Base-by-base conservation (phyloP, 1,284 basidiomycete species). In the Ganoderma multipileum region DNA sequence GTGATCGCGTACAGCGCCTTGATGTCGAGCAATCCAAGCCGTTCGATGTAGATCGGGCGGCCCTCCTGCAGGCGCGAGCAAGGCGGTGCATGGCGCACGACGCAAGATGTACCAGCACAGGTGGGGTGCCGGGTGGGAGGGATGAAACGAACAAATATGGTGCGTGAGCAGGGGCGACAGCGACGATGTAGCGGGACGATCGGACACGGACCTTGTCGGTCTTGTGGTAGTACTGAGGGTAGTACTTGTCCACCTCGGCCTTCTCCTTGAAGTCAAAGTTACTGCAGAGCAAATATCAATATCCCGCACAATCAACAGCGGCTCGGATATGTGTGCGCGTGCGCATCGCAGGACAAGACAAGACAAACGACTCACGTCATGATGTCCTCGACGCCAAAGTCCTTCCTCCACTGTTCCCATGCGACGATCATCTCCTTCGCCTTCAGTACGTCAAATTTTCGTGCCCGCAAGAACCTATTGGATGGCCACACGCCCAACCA, bases 161-260 rank as follows among this genome's bases (percentile, higher is more conserved):
- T 12, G 38, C 26, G 58, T 42, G 58, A 42, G 58, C 39, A 23
- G n/a, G 38, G 39, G 42, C 54, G 2, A 44, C 16, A 42, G 23
- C 6, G 47, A 28, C 47, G 26, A 12, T 4, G 47, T n/a, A 12
- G 41, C 39, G 52, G 18, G 11, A 41, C 36, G 38, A 47, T 33
- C 23, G 7, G 47, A 18, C 23, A 16, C 52, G 42, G 64, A 95
- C 95, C 84, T 93, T 95, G 87, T 99, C 97, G 73, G 86, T 94
- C 85, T 97, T 97, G 85, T 98, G 97, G 81, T 99, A 97, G 83
- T 89, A 99, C 78, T 98, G 95, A 1, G 97, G 97, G 80, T 98
- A 99, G 78, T 94, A 95, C 82, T 96, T 92, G 85, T 96, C 90
- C 16, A 99, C 96, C 75, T 90, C 85, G 57, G 82, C 83, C 79